These are phyloP conservation scores for Phialocephala subalpina DNA, from an alignment of 2,329 filamentous ascomycete species.

Conservation along the genomic window DNA sequence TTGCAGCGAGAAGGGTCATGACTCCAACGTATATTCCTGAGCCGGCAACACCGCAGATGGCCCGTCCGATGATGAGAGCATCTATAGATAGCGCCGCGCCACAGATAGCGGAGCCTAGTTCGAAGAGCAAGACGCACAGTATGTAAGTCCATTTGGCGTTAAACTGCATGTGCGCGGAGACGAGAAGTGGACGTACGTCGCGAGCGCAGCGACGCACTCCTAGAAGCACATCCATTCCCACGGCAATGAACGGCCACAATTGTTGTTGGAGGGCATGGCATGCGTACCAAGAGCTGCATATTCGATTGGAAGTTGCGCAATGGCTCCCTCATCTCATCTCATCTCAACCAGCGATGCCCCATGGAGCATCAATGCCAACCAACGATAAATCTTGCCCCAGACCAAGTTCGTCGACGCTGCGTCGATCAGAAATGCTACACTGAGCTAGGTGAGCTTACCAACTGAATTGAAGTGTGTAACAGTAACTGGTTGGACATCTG, in stretches of 20 bases:
- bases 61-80: conserved; percentile 57
- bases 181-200: no score
- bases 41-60: conserved; percentile 53
- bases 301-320: no score
- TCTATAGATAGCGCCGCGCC: conserved; percentile 47
- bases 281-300: no score
- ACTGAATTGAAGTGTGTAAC: conserved; percentile 48
- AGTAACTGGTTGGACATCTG: conserved; percentile 54
- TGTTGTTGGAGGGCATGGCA: no score
- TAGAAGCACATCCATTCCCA: no score
- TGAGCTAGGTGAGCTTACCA: conserved; percentile 52
- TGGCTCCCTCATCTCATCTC: no score
- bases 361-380: no score
- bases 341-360: no score
- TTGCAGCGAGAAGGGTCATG: conserved; percentile 53
- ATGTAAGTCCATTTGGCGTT: conserved; percentile 46
- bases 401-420: conserved; percentile 49
- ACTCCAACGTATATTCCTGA: conserved; percentile 54
- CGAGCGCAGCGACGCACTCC: no score
- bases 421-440: conserved; percentile 51
- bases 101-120: conserved; percentile 46
- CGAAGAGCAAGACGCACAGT: conserved; percentile 40
- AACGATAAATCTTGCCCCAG: conserved; percentile 45
- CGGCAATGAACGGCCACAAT: no score
- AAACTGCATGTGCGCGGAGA: no score